phyloP scores from a whole-genome alignment of 2,329 filamentous ascomycete species.

The Tympanopsis confertula region DNA sequence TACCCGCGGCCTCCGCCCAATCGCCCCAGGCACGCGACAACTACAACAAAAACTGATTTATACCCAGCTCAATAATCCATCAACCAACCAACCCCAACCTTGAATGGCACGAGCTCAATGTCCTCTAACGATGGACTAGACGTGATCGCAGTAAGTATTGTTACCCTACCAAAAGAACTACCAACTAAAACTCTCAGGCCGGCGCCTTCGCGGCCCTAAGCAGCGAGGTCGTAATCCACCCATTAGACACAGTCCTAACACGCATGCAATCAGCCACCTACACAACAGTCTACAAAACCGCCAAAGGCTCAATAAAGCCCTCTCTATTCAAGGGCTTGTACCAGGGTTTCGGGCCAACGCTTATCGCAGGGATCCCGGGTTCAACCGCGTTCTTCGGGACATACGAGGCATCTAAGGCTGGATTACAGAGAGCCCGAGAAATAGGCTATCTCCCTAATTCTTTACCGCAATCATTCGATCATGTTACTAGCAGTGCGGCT shows the following conservation, averaged over 20 bases:
- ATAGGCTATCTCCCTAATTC: conserved; percentile 1
- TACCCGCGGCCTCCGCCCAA: no score
- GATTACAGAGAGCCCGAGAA: conserved; percentile 1
- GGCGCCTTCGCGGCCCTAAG: conserved; percentile 5
- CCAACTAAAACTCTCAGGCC: no score
- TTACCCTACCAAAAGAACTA: no score
- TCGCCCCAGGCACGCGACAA: no score
- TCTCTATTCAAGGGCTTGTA: conserved; percentile 7
- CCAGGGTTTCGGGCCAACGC: conserved; percentile 9
- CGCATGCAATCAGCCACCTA: conserved; percentile 8
- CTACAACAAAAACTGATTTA: no score
- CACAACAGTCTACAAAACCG: conserved; percentile 6
- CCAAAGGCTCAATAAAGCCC: conserved; percentile 4
- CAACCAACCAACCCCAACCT: no score
- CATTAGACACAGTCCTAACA: conserved; percentile 8
- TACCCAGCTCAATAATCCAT: no score
- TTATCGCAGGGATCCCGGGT: conserved; percentile 6
- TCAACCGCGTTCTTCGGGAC: conserved; percentile 8
- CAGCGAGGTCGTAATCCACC: conserved; percentile 7
- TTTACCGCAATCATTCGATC: conserved; percentile 5
- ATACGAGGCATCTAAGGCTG: conserved; percentile 7
- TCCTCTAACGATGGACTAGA: no score
- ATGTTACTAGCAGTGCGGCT: conserved; percentile 7
- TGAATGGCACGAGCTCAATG: no score
- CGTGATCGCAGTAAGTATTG: no score